Base-by-base conservation (phyloP, 1,284 basidiomycete genomes). In the Cryptococcus floricola region DNA sequence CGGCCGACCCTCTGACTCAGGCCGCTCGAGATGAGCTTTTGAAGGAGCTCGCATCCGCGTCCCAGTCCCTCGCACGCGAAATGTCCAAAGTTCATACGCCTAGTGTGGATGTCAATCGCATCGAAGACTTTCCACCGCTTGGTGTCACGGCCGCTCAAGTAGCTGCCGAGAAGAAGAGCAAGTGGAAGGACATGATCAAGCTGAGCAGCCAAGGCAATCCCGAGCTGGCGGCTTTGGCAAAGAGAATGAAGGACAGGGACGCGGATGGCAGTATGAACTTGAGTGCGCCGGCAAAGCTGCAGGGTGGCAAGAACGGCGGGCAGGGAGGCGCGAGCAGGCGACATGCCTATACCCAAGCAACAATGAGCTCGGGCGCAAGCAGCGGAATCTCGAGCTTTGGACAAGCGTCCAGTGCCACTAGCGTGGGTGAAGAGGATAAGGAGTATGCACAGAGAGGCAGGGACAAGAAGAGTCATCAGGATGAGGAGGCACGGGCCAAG, bases 41-140 rank as follows among this genome's bases (percentile, higher is more conserved):
- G 59, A 81, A 83, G 12, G 86, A 85, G 8, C 82, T 93, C 37
- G 90, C 89, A 4, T 81, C 81, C 49, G 90, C 87, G 1, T 89
- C 87, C 5, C 89, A 94, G 71, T 81, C 84, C 8, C 81, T 94
- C 31, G 91, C 88, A 14, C 82, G 91, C 58, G 89, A 93, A 77
- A 83, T 94, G 31, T 73, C 70, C 38, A 74, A 74, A 52, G 50
- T 61, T 4, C 63, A 64, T 47, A 67, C 60, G 50, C 50, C 56
- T 12, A 62, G 58, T 23, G 61, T 70, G 44, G 68, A 70, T 50
- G 53, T 64, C 8, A 64, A 56, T 14, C 50, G 64, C 19, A 54
- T 63, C 19, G 67, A 69, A 52, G 71, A 76, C 45, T 77, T 77
- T 58, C 76, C 76, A 14, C 72, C 72, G 28, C 61, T 77, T 0